phyloP scores from a whole-genome alignment of 2,329 filamentous ascomycete species.

The Talaromyces sp. region DNA sequence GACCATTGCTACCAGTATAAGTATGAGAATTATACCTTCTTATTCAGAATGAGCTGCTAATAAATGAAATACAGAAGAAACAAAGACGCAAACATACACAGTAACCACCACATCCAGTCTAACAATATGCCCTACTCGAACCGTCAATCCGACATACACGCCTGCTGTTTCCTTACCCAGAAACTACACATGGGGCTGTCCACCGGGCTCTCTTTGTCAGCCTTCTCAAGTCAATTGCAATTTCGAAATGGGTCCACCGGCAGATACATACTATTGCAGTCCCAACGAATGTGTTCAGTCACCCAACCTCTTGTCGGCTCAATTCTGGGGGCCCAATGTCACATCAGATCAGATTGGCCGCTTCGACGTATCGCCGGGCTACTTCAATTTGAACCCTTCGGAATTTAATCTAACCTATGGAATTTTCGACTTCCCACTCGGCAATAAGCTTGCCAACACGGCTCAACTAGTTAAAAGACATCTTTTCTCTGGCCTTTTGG shows the following conservation, averaged over 20 bases:
- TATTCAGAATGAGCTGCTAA: conserved; percentile 8
- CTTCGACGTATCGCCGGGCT: conserved; percentile 51
- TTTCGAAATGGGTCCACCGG: conserved; percentile 36
- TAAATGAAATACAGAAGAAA: background rate
- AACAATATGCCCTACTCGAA: conserved; percentile 23
- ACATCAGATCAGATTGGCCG: conserved; percentile 29
- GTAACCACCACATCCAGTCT: background rate
- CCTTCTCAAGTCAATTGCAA: conserved; percentile 31
- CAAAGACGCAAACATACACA: background rate
- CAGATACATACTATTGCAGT: conserved; percentile 32
- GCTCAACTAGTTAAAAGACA: background rate
- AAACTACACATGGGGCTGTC: conserved; percentile 39
- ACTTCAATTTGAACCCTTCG: conserved; percentile 60
- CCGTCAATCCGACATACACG: conserved; percentile 25
- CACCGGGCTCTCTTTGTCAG: conserved; percentile 40
- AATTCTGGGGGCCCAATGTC: conserved; percentile 20
- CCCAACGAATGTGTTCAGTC: conserved; percentile 35
- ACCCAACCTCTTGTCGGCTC: conserved; percentile 21
- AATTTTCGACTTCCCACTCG: conserved; percentile 49
- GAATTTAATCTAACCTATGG: conserved; percentile 60
- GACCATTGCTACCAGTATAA: background rate
- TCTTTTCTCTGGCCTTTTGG: background rate
- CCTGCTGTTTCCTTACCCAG: conserved; percentile 19
- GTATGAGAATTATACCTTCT: background rate
- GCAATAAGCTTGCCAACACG: background rate